Evolutionary conservation across 352 stramenopile species (phyloP).

Genomic region (Thalassiosira mediterranea): DNA sequence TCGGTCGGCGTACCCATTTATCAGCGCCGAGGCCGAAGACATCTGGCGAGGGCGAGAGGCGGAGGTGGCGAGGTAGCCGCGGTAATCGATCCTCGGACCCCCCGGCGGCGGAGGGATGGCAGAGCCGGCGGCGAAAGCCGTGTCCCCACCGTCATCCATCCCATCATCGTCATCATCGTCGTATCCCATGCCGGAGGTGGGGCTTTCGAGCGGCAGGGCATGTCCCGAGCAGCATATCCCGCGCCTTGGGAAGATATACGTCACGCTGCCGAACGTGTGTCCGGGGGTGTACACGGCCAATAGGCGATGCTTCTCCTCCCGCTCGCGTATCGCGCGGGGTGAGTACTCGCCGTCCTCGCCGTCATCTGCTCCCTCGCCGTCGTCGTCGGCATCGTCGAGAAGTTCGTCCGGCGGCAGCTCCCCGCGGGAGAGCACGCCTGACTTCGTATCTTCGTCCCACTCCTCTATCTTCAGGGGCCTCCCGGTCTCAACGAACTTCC

Average conservation of each 20-base stretch:
- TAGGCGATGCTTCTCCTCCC: conserved; percentile 69
- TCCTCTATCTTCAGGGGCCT: conserved; percentile 64
- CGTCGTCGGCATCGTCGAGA: conserved; percentile 18
- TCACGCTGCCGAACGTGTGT: conserved; percentile 76
- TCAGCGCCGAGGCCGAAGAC: conserved; percentile 66
- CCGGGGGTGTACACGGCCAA: conserved; percentile 80
- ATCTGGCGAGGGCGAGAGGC: conserved; percentile 71
- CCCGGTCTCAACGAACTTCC: conserved; percentile 73
- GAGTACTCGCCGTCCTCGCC: conserved; percentile 57
- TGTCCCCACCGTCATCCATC: not conserved
- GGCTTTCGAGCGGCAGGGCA: conserved; percentile 75
- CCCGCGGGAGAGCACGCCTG: conserved; percentile 60
- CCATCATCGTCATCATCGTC: conserved; percentile 52
- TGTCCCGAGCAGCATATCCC: conserved; percentile 73
- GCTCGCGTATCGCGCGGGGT: conserved; percentile 61
- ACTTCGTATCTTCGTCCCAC: conserved; percentile 70
- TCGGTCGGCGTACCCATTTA: conserved; percentile 73
- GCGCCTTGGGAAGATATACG: conserved; percentile 78
- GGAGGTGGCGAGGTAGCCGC: conserved; percentile 79
- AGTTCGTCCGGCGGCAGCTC: conserved; percentile 64
- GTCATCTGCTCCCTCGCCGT: conserved; percentile 6
- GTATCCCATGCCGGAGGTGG: conserved; percentile 8
- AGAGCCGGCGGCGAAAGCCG: not conserved
- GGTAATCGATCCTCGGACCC: conserved; percentile 72
- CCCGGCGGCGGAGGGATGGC: conserved; percentile 1